Base-by-base conservation (phyloP, 2,329 filamentous ascomycete species). In the Dryadomyces sulphureus region DNA sequence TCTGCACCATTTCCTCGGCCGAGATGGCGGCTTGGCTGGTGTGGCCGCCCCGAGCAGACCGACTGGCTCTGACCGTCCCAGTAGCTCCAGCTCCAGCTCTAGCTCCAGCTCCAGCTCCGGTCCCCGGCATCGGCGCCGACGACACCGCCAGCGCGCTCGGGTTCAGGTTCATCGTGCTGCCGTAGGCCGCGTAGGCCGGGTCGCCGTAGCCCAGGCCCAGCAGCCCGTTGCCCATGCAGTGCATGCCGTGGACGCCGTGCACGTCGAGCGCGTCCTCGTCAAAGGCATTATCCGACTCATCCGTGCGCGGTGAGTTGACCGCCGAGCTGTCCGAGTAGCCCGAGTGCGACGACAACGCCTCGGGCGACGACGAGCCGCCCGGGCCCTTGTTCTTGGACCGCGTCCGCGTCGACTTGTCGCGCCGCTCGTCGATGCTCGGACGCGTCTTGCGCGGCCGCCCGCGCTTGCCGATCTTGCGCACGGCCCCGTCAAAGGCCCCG, bases 401-500 rank as follows among this genome's bases (percentile, higher is more conserved):
- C 0, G 73, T 77, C 41, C 67, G 64, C 1, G 69, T 60, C n/a
- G 73, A 67, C 61, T 80, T 80, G 2, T 76, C 70, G 45, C 70
- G 60, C 8, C 76, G 68, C 43, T 73, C 62, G 5, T 75, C 72
- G 57, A 72, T 62, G 41, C 77, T 73, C 0, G 75, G 75, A 7
- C 76, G 62, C 52, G 72, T 66, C 67, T 81, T 81, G 51, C 75
- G 70, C 6, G 78, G 78, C 17, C 78, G 66, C 8, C 78, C 78
- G n/a, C 75, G 68, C 65, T 78, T 78, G 38, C 73, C 74, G 7
- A 70, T 65, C 57, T 77, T 77, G 43, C 73, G 67, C 7, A 76
- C 73, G 14, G 75, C 67, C 35, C 89, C 89, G 52, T 94, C 87
- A 56, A 96, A 93, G 5, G 88, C 90, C 47, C 92, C 92, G 47